Base-by-base conservation (phyloP, 78 protist species). In the Mastigamoeba balamuthi region DNA sequence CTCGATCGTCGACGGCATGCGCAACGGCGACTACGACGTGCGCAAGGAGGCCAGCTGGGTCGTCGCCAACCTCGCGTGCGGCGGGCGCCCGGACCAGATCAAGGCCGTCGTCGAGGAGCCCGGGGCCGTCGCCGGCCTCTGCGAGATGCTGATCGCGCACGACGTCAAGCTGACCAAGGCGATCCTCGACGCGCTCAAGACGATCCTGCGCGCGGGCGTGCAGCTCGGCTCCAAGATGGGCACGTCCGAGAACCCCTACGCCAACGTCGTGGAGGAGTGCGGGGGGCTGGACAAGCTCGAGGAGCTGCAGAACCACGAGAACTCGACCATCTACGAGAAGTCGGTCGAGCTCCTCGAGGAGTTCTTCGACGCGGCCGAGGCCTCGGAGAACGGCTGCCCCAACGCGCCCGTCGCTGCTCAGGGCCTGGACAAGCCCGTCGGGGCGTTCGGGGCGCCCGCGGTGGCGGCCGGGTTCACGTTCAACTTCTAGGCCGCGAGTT, bases 1-100 rank as follows among this genome's bases (percentile, higher is more conserved):
- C 36, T 41, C 85, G 17, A 81, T 96, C 53, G 37, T 95, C 30
- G 10, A 48, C 35, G 36, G 77, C 38, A 78, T 95, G 30, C 4
- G 1, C 33, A 66, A 28, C 1, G 88, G 70, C 40, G 95, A 92
- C 30, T 80, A 88, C 40, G 94, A 86, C 40, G 84, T 93, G 30
- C 64, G 75, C 30, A 94, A 96, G 84, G 99, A 97, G 71, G 98
- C 98, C 10, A 86, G 93, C 9, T 97, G 99, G 99, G 97, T 97
- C 38, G 81, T 97, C 52, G 72, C 94, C 70, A 97, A 97, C 76
- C 95, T 94, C 3, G 87, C 94, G 4, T 52, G 76, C 8, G 95
- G 97, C 33, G 98, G 98, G 52, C 37, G 85, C 0, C 70, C 53
- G 9, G 79, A 77, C 58, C 97, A 95, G 76, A 78, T 96, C 58